Evolutionary conservation across 78 protist genomes (phyloP), one percentile per base, ranked within the genome.

Genomic region (Cavenderia fasciculata): DNA sequence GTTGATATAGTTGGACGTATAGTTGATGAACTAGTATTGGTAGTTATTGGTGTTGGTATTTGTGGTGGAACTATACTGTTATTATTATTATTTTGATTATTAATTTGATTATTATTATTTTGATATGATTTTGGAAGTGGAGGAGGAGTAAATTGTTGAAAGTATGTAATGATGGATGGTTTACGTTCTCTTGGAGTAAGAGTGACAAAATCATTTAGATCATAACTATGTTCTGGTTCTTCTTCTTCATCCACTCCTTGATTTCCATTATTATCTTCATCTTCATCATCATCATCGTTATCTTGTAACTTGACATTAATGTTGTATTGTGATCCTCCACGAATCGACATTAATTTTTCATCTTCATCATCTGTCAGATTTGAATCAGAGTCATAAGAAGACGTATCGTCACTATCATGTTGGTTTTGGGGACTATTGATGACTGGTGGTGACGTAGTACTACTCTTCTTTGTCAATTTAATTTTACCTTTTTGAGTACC

Each of bases 131-230:
- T n/a, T n/a, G n/a, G n/a, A n/a, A n/a, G n/a, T n/a, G n/a, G n/a
- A n/a, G n/a, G n/a, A n/a, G n/a, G n/a, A n/a, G n/a, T n/a, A n/a
- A n/a, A n/a, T n/a, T n/a, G 6, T n/a, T 63, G 18, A 27, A 63
- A 63, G n/a, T 63, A 63, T 4, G 33, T 63, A 12, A 63, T 63
- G 47, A 63, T 63, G 33, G 72, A 63, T 21, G 7, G 43, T 63
- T 63, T 63, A 19, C 72, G 2, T n/a, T n/a, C n/a, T n/a, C n/a
- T n/a, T n/a, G n/a, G n/a, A n/a, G n/a, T n/a, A n/a, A n/a, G n/a
- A n/a, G n/a, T n/a, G n/a, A n/a, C n/a, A n/a, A n/a, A n/a, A n/a
- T n/a, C n/a, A n/a, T n/a, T n/a, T n/a, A n/a, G 10, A 47, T 33
- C 14, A 27, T 63, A 4, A 63, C 72, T n/a, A 36, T n/a, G 47